Percentiles rank a stretch among this genome's conserved stretches.
phyloP scores from a whole-genome alignment of 371 early-diverging fungal genomes.

The Mortierella sp. region DNA sequence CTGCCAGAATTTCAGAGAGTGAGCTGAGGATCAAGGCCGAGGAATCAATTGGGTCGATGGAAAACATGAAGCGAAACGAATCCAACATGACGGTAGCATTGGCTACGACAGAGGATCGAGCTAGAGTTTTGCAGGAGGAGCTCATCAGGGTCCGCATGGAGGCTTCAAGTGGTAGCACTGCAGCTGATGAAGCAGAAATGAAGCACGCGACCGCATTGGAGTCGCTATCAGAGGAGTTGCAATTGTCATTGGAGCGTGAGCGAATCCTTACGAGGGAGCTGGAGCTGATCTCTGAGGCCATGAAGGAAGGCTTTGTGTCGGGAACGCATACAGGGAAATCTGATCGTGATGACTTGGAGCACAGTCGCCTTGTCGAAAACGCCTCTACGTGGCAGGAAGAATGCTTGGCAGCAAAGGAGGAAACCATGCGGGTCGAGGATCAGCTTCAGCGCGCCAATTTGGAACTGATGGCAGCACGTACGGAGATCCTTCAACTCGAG shows the following conservation, averaged over 20 bases:
- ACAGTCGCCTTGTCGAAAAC: conserved; percentile 9
- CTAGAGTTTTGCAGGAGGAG: neutral
- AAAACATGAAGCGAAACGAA: neutral
- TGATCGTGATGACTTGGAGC: conserved; percentile 12
- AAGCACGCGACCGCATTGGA: neutral
- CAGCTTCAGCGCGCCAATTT: conserved; percentile 29
- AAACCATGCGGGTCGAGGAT: conserved; percentile 31
- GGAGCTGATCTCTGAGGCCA: conserved; percentile 14
- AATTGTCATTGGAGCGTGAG: conserved; percentile 13
- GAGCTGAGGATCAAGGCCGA: neutral
- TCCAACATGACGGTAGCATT: neutral
- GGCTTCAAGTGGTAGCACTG: neutral
- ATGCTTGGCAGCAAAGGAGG: conserved; percentile 38
- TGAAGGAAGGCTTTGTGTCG: neutral
- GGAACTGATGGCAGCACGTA: conserved; percentile 35
- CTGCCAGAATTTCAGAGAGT: neutral
- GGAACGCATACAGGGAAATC: neutral
- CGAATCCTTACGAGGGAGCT: conserved; percentile 19
- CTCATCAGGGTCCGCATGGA: neutral
- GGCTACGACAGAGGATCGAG: neutral
- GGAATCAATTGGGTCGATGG: neutral
- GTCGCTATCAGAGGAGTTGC: conserved; percentile 13
- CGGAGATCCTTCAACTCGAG: conserved; percentile 26
- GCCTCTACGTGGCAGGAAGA: conserved; percentile 42
- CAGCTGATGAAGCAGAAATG: neutral